phyloP scores from a whole-genome alignment of 1,139 yeast species.

The Protomyces macrosporus region DNA sequence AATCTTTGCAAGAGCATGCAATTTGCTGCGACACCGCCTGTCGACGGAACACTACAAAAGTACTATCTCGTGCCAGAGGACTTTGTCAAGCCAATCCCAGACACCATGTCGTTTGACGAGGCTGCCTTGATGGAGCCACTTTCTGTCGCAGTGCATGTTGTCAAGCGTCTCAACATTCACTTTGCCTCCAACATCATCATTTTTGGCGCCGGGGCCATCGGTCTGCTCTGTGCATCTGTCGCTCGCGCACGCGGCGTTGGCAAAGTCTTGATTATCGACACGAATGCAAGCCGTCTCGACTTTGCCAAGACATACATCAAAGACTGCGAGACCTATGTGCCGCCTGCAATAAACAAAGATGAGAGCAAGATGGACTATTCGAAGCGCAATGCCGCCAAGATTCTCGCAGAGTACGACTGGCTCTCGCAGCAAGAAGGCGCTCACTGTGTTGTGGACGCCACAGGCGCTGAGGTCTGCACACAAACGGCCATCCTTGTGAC shows the following conservation, averaged over 20 bases:
- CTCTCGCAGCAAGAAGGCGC: constrained; percentile 47
- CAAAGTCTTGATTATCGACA: constrained; percentile 54
- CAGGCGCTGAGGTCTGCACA: constrained; percentile 69
- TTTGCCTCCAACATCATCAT: constrained; percentile 67
- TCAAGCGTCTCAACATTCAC: constrained; percentile 53
- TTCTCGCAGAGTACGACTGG: constrained; percentile 39
- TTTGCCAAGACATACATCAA: constrained; percentile 38
- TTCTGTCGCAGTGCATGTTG: constrained; percentile 76
- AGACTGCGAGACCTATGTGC: constrained; percentile 50
- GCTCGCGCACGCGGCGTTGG: constrained; percentile 72
- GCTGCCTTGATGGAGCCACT: constrained; percentile 83
- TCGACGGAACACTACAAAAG: constrained; percentile 62
- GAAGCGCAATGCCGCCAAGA: constrained; percentile 38
- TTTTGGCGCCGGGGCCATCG: constrained; percentile 86
- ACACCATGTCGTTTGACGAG: constrained; percentile 65
- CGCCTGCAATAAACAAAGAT: constrained; percentile 36
- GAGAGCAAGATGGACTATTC: constrained; percentile 36
- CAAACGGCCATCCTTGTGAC: constrained; percentile 56
- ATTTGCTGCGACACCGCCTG: constrained; percentile 83
- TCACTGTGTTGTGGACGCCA: constrained; percentile 61
- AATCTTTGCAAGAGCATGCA: constrained; percentile 77
- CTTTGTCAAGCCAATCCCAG: constrained; percentile 73
- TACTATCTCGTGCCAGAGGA: constrained; percentile 77
- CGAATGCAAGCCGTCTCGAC: constrained; percentile 50
- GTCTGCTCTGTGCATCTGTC: constrained; percentile 65